These are phyloP conservation scores for Lentinus brumalis DNA, from an alignment of 768 basidiomycete genomes.

Conservation along the genomic window DNA sequence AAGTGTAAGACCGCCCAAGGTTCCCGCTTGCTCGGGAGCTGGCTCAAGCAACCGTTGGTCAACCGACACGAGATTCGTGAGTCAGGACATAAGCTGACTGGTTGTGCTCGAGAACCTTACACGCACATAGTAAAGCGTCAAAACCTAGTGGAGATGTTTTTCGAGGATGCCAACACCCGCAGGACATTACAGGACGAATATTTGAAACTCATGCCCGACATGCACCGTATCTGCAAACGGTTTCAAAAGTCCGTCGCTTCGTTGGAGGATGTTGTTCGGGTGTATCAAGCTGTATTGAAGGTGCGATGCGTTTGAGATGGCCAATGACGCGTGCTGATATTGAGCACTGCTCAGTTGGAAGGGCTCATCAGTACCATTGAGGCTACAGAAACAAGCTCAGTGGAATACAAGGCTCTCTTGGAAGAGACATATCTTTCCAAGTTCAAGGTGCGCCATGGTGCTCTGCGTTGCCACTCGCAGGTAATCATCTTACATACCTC, in stretches of 20 bases:
- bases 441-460: slow-evolving; percentile 50
- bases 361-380: slow-evolving; percentile 71
- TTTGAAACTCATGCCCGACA: slow-evolving; percentile 90
- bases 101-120: too few species aligned
- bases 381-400: slow-evolving; percentile 44
- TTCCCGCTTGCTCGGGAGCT: slow-evolving; percentile 79
- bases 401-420: slow-evolving; percentile 56
- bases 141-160: slow-evolving; percentile 82
- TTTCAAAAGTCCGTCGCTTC: slow-evolving; percentile 84
- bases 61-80: slow-evolving; percentile 91
- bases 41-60: slow-evolving; percentile 95
- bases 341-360: slow-evolving; percentile 54
- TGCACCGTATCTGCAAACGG: slow-evolving; percentile 87
- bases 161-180: slow-evolving; percentile 75
- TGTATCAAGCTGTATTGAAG: slow-evolving; percentile 91
- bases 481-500: background rate
- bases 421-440: slow-evolving; percentile 65
- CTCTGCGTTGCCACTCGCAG: background rate
- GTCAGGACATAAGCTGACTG: slow-evolving; percentile 29
- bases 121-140: slow-evolving; percentile 73
- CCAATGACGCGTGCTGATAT: background rate
- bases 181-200: slow-evolving; percentile 83
- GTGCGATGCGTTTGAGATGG: slow-evolving; percentile 37
- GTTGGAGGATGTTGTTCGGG: slow-evolving; percentile 92
- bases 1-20: slow-evolving; percentile 98